phyloP scores from a whole-genome alignment of 129 eudicot species.

The Kitagawia praeruptora region DNA sequence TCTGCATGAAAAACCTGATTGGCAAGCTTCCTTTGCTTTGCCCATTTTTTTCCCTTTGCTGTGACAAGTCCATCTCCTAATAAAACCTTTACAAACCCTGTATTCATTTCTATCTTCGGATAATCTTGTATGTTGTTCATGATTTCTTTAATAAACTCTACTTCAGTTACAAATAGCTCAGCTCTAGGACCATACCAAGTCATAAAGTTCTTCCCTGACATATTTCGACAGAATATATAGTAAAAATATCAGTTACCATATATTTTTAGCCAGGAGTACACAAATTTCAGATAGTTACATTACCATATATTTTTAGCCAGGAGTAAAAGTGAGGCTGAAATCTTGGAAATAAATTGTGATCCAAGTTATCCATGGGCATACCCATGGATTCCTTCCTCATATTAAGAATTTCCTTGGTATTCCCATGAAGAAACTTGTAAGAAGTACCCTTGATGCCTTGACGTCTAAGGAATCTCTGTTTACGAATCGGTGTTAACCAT shows the following conservation, averaged over 20 bases:
- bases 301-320: slow-evolving; percentile 44
- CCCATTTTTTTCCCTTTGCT: slow-evolving; percentile 34
- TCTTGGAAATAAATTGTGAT: slow-evolving; percentile 26
- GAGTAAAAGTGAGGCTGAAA: slow-evolving; percentile 34
- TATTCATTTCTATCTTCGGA: slow-evolving; percentile 14
- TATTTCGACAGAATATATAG: background rate
- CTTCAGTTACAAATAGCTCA: slow-evolving; percentile 24
- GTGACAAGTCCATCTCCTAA: slow-evolving; percentile 26
- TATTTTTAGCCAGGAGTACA: slow-evolving; percentile 23
- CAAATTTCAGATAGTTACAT: background rate
- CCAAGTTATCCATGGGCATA: slow-evolving; percentile 22
- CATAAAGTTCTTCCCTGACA: slow-evolving; percentile 25
- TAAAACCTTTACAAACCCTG: slow-evolving; percentile 18
- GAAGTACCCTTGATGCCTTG: slow-evolving; percentile 53
- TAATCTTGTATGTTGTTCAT: slow-evolving; percentile 18
- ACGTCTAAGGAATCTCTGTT: slow-evolving; percentile 18
- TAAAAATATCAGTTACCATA: slow-evolving; percentile 28
- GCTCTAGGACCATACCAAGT: slow-evolving; percentile 35
- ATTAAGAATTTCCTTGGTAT: slow-evolving; percentile 27
- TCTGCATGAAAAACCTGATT: slow-evolving; percentile 35
- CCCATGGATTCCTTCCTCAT: slow-evolving; percentile 22
- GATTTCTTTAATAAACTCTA: slow-evolving; percentile 24
- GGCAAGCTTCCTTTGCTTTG: slow-evolving; percentile 29
- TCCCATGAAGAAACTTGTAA: slow-evolving; percentile 45
- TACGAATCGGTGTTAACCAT: slow-evolving; percentile 34